These are phyloP conservation scores for Syzygium aromaticum DNA, from an alignment of 345 rosid species.

Conservation along the genomic window DNA sequence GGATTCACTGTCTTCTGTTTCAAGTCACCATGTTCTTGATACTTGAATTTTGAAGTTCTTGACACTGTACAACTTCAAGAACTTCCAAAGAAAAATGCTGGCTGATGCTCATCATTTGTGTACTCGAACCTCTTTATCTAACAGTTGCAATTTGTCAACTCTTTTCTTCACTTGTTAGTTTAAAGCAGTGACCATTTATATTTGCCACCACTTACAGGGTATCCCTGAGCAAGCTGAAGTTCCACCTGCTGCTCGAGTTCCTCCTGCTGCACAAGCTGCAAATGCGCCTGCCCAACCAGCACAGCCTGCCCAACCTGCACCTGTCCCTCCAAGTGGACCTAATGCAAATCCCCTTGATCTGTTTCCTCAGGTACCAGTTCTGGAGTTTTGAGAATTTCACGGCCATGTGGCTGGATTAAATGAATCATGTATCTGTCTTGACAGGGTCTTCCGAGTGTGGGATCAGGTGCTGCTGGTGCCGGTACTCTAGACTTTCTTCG, in stretches of 20 bases:
- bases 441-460: constrained; percentile 88
- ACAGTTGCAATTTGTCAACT: background rate
- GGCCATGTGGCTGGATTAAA: background rate
- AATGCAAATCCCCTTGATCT: constrained; percentile 86
- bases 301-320: constrained; percentile 45
- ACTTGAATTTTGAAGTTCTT: background rate
- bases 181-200: background rate
- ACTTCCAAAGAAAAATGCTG: background rate
- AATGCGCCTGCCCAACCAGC: constrained; percentile 42
- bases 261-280: constrained; percentile 37
- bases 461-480: constrained; percentile 59
- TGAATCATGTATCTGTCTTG: background rate
- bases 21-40: background rate
- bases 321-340: constrained; percentile 55
- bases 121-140: background rate
- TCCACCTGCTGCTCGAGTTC: constrained; percentile 34
- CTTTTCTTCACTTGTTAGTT: background rate
- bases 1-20: background rate
- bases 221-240: constrained; percentile 75
- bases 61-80: background rate
- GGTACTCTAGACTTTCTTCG: constrained; percentile 81
- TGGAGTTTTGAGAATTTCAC: background rate
- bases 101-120: background rate
- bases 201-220: constrained; percentile 25
- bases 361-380: constrained; percentile 72